A percentile compares a stretch with the other conserved stretches of the same genome.
Evolutionary conservation across 2,329 filamentous ascomycete species (phyloP).

Genomic region (Gremmenia infestans): DNA sequence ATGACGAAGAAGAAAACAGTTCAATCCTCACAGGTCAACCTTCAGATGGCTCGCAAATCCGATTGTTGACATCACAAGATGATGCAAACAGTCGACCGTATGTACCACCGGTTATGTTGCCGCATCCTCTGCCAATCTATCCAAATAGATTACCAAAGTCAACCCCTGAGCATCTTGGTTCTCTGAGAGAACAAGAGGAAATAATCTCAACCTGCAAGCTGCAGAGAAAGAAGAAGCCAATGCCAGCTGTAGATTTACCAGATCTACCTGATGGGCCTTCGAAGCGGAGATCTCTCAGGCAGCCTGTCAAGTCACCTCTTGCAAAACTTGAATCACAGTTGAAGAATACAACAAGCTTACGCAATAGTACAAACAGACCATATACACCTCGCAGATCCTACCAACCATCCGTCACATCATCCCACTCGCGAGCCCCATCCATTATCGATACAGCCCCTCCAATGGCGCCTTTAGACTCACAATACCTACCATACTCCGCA

Average conservation of each 20-base stretch:
- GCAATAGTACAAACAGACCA: slow-evolving; percentile 22
- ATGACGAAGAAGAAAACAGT: slow-evolving; percentile 50
- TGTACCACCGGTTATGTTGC: slow-evolving; percentile 37
- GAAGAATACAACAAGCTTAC: slow-evolving; percentile 25
- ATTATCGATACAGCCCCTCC: slow-evolving; percentile 53
- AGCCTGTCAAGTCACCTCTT: slow-evolving; percentile 34
- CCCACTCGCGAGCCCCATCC: slow-evolving; percentile 44
- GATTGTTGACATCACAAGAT: slow-evolving; percentile 59
- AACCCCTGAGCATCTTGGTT: slow-evolving; percentile 34
- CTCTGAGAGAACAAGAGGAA: slow-evolving; percentile 38
- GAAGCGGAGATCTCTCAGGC: slow-evolving; percentile 33
- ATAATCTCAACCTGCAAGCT: slow-evolving; percentile 27
- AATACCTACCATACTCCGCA: slow-evolving; percentile 54
- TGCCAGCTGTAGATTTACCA: slow-evolving; percentile 36
- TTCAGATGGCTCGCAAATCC: slow-evolving; percentile 47
- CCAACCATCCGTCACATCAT: slow-evolving; percentile 40
- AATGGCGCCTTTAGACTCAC: slow-evolving; percentile 58
- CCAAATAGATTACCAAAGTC: slow-evolving; percentile 25
- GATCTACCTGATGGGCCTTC: slow-evolving; percentile 48
- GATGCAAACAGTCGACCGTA: slow-evolving; percentile 51
- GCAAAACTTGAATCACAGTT: slow-evolving; percentile 14
- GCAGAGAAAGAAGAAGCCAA: slow-evolving; percentile 35
- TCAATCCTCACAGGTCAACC: slow-evolving; percentile 39
- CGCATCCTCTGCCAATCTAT: slow-evolving; percentile 20
- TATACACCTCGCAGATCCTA: slow-evolving; percentile 39